Evolutionary conservation across 2,329 filamentous ascomycete species (phyloP), one percentile per base, ranked within the genome.

Genomic region (Botryotinia calthae): DNA sequence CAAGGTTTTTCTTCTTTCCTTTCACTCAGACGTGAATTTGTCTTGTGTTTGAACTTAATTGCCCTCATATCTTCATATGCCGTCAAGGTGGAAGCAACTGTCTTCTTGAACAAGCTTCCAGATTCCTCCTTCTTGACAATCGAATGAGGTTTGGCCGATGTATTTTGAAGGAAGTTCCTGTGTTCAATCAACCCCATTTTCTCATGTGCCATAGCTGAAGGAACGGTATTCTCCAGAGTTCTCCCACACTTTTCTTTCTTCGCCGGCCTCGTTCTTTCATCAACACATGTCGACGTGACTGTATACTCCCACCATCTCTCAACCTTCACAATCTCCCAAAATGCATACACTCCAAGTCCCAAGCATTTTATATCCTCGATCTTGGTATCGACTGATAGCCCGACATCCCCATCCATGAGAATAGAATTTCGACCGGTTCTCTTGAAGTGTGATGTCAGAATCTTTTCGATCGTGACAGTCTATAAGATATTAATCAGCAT

Each of bases 291-390:
- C n/a, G 48, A n/a, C 14, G 18, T n/a, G 31, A 67, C 65, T 10
- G 18, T 67, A 56, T 56, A 67, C 65, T 67, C 65, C 65, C 65
- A 67, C 65, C 65, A 67, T 25, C n/a, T 56, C 25, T 56, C 65
- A 37, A 67, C 25, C 34, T 42, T 67, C 2, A 67, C 48, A 56
- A 67, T 67, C 10, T 67, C 65, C 65, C 65, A 67, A 1, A 67
- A 67, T 2, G 65, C 48, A 31, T 56, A 56, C 1, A 67, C 48
- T 8, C 34, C 65, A 18, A 67, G 20, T 12, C 65, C 48, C 18
- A 42, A 56, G 6, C 18, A 67, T 3, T 10, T 14, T 9, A 67
- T 56, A 56, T 56, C 25, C 25, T 28, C 18, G 9, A 67, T 28
- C 42, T 42, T 56, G 16, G 48, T 56, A 31, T 67, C 65, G 5